Conservation (phyloP, 148 eudicot species). For the Arbutus unedo region DNA sequence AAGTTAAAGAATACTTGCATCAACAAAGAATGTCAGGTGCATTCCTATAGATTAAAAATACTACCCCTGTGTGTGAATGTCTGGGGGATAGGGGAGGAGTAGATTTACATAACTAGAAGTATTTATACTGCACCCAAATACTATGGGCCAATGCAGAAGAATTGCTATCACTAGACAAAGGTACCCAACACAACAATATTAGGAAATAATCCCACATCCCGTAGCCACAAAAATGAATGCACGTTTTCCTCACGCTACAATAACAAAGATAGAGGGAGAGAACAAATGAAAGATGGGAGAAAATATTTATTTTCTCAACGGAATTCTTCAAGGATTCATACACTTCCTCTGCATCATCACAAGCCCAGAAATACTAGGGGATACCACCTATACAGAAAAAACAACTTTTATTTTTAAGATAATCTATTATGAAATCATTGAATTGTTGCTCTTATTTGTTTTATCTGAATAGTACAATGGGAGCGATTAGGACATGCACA, state of each 20-base stretch:
- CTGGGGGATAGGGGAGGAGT: no score
- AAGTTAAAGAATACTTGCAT: slow-evolving; percentile 2
- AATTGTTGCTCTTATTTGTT: neutral
- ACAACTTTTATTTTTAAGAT: neutral
- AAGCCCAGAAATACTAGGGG: neutral
- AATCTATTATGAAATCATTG: neutral
- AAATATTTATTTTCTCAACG: neutral
- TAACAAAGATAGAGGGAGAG: neutral
- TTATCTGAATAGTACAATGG: neutral
- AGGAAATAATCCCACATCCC: neutral
- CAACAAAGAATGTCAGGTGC: neutral
- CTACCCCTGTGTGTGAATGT: neutral
- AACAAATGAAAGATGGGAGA: neutral
- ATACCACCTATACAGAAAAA: neutral
- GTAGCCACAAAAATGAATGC: neutral
- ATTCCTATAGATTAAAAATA: neutral
- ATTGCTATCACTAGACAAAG: slow-evolving; percentile 20
- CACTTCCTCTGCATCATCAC: neutral
- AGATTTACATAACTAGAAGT: neutral
- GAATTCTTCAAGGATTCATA: neutral
- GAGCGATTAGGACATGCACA: slow-evolving; percentile 3
- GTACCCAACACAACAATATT: slow-evolving; percentile 19
- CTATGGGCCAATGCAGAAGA: slow-evolving; percentile 21
- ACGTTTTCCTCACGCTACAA: neutral
- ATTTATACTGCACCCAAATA: slow-evolving; percentile 23